Percentiles rank a stretch among this genome's conserved stretches.
phyloP scores from a whole-genome alignment of 2,329 filamentous ascomycete species.

The Eutypella sp. region DNA sequence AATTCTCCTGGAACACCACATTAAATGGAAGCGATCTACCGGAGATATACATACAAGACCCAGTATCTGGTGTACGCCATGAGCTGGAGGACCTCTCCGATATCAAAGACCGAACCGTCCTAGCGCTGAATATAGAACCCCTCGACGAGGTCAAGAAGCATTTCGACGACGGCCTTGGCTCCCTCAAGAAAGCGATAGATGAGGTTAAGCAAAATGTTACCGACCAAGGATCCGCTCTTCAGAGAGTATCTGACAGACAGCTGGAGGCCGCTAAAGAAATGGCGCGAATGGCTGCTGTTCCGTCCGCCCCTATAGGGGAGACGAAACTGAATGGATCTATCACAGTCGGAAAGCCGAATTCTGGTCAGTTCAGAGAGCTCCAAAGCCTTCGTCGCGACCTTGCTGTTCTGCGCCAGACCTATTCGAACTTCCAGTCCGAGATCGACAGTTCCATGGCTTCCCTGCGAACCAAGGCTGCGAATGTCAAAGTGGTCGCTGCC shows the following conservation, averaged over 20 bases:
- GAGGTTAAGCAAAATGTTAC: slow-evolving; percentile 79
- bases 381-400: slow-evolving; percentile 81
- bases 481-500: slow-evolving; percentile 70
- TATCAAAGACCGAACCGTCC: slow-evolving; percentile 88
- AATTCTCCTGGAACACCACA: slow-evolving; percentile 98
- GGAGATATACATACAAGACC: slow-evolving; percentile 97
- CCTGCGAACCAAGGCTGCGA: slow-evolving; percentile 74
- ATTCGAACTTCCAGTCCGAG: slow-evolving; percentile 84
- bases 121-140: slow-evolving; percentile 90
- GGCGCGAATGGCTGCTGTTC: slow-evolving; percentile 50
- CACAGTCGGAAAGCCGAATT: slow-evolving; percentile 40
- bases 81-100: slow-evolving; percentile 91
- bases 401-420: slow-evolving; percentile 87
- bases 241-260: slow-evolving; percentile 85
- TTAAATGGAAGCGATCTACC: slow-evolving; percentile 88
- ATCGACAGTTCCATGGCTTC: slow-evolving; percentile 81
- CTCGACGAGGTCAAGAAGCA: slow-evolving; percentile 95
- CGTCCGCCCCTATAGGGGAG: slow-evolving; percentile 43
- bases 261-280: slow-evolving; percentile 86
- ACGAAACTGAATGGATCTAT: slow-evolving; percentile 36
- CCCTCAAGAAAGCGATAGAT: slow-evolving; percentile 77
- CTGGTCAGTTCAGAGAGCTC: slow-evolving; percentile 68
- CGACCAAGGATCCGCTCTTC: slow-evolving; percentile 75
- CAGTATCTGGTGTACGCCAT: slow-evolving; percentile 91
- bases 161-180: slow-evolving; percentile 85